phyloP scores from a whole-genome alignment of 225 moss, liverwort and hornwort species.

The Physcomitrium patens region DNA sequence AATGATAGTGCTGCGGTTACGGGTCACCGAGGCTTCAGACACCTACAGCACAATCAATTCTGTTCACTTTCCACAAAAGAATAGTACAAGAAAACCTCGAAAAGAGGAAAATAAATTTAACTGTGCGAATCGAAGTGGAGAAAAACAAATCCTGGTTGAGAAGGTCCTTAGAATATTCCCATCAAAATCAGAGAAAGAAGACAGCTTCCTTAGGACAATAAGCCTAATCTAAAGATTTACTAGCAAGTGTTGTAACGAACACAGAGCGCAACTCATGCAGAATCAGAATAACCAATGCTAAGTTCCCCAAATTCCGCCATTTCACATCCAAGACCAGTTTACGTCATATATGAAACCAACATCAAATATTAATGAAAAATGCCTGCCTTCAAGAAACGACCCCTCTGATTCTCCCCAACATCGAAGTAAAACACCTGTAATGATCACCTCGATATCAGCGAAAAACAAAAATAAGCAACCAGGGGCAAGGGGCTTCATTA shows the following conservation, averaged over 20 bases:
- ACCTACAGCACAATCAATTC: slow-evolving; percentile 40
- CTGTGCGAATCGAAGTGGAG: background rate
- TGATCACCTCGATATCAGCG: slow-evolving; percentile 27
- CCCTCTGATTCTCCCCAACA: slow-evolving; percentile 67
- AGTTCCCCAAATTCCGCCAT: no score
- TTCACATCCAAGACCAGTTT: no score
- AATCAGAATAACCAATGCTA: no score
- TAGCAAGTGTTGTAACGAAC: background rate
- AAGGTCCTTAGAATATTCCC: background rate
- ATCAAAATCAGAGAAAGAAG: background rate
- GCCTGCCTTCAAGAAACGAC: slow-evolving; percentile 61
- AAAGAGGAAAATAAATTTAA: background rate
- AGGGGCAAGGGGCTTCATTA: no score
- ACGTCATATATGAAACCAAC: background rate
- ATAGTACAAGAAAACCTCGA: background rate
- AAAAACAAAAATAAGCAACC: slow-evolving; percentile 1
- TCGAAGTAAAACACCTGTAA: slow-evolving; percentile 71
- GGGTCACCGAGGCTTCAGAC: slow-evolving; percentile 69
- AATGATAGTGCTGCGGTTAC: slow-evolving; percentile 71
- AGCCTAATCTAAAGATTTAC: slow-evolving; percentile 3
- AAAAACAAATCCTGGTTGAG: background rate
- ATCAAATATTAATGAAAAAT: background rate
- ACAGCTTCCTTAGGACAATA: background rate
- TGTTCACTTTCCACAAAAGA: slow-evolving; percentile 8
- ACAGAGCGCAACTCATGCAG: background rate